phyloP scores from a whole-genome alignment of 139 green algal genomes.

The Chlamydomonas sp. region DNA sequence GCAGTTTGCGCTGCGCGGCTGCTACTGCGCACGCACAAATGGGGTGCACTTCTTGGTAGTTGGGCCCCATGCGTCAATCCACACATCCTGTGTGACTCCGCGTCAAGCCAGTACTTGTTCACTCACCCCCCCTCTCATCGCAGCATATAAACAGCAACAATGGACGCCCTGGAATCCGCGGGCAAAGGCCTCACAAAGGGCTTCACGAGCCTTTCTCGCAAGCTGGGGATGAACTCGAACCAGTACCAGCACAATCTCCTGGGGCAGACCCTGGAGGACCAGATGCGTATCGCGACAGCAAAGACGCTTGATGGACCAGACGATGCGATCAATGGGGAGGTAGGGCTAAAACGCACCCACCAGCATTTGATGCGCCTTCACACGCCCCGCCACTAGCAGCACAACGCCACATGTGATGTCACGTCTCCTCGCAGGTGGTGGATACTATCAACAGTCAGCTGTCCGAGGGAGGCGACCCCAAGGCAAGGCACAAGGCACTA shows the following conservation, averaged over 20 bases:
- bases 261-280: conserved; percentile 23
- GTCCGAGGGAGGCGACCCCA: conserved; percentile 27
- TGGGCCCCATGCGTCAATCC: not conserved
- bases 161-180: conserved; percentile 1
- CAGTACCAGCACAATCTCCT: conserved; percentile 37
- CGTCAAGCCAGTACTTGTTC: not conserved
- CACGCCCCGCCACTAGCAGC: not conserved
- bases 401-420: no score
- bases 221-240: no score
- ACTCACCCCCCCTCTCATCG: not conserved
- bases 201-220: conserved; percentile 13
- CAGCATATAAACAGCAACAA: not conserved
- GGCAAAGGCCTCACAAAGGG: conserved; percentile 20
- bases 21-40: no score
- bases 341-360: conserved; percentile 6
- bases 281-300: conserved; percentile 26
- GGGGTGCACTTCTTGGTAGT: no score
- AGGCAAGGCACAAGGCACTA: no score
- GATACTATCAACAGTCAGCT: conserved; percentile 35
- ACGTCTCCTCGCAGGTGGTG: conserved; percentile 33
- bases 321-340: conserved; percentile 29
- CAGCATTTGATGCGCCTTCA: no score
- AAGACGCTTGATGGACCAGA: conserved; percentile 30
- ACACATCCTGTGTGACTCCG: not conserved
- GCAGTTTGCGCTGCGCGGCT: no score